phyloP scores from a whole-genome alignment of 306 rosid species.

The Ceratonia siliqua region DNA sequence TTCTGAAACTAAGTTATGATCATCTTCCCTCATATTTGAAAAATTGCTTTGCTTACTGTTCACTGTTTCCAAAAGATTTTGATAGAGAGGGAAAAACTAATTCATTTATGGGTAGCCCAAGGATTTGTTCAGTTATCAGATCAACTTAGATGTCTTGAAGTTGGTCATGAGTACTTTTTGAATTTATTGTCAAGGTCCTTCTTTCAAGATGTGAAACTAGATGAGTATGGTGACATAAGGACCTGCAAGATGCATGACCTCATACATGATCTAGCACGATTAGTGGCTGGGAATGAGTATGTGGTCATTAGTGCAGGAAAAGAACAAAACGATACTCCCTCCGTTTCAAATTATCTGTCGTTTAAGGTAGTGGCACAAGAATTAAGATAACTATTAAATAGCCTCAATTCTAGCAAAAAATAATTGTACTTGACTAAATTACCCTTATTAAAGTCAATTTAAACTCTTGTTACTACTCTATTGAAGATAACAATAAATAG shows the following conservation, averaged over 20 bases:
- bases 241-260: conserved; percentile 24
- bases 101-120: conserved; percentile 22
- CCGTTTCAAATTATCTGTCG: too few relatives aligned
- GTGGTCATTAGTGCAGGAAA: neutral
- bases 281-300: neutral
- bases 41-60: conserved; percentile 22
- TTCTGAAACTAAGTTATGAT: neutral
- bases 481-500: too few relatives aligned
- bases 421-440: too few relatives aligned
- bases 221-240: neutral
- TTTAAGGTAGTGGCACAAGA: too few relatives aligned
- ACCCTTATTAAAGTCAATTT: too few relatives aligned
- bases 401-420: too few relatives aligned
- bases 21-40: conserved; percentile 8
- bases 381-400: too few relatives aligned
- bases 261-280: neutral
- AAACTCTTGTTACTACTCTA: too few relatives aligned
- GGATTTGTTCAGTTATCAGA: neutral
- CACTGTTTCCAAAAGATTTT: conserved; percentile 23
- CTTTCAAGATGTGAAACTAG: neutral
- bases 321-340: neutral
- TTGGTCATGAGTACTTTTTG: conserved; percentile 19
- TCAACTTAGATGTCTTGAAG: neutral
- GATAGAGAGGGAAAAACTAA: neutral
- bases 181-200: neutral